Evolutionary conservation across 371 early-diverging fungal species (phyloP), one percentile per base, ranked within the genome.

Genomic region (Choanephora cucurbitarum): DNA sequence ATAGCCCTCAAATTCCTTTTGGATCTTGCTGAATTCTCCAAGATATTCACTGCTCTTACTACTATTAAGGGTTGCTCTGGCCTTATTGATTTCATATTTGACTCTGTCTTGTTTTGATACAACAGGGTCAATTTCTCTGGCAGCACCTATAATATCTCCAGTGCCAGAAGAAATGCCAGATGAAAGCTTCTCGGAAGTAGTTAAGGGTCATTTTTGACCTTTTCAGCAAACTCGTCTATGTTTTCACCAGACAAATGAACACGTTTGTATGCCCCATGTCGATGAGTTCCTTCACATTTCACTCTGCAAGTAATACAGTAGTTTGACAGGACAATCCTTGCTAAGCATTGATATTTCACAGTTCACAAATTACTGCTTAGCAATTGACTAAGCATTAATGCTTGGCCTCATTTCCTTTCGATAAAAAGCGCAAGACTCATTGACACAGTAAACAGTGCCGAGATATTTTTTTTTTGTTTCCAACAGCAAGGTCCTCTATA

Each of bases 11-110:
- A 37, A 39, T 19, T 49, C 39, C 7, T 49, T 19, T 22, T 39
- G 8, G 15, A 49, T 49, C 23, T 49, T 49, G 14, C 22, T 5
- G 14, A 49, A 49, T 39, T 49, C 24, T 5, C 19, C 49, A 15
- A 39, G 34, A 3, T 1, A 39, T 3, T 34, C 4, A 1, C 17
- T 40, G 11, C 23, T 18, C 5, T 18, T 34, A 13, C 5, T 22
- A 3, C 37, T 7, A 13, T 21, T 37, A 7, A 14, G 9, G 34
- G 15, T 37, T 13, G 15, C 0, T 49, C 37, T 37, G 5, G 40
- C 10, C 14, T 18, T 22, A 21, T 14, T 34, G 3, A 49, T 10
- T n/a, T 49, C 23, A 37, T 49, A 15, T 22, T 49, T 39, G 9
- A 39, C 22, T 39, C 49, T 9, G 18, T 49, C 39, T 14, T 39